phyloP scores from a whole-genome alignment of 306 rosid species.

The Cicer cuneatum region DNA sequence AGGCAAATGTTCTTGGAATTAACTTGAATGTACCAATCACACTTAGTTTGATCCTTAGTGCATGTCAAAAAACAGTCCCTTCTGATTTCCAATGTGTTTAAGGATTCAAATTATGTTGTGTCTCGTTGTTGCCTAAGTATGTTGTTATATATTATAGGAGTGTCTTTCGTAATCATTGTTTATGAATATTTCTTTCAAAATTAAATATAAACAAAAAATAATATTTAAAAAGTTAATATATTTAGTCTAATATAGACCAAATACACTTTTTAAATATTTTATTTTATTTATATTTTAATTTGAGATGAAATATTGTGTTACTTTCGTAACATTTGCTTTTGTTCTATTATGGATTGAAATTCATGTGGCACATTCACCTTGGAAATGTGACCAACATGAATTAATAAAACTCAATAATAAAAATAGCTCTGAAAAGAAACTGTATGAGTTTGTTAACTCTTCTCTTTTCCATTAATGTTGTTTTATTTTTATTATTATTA shows the following conservation, averaged over 20 bases:
- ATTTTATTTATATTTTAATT: no score
- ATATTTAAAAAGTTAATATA: no score
- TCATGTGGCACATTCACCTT: neutral
- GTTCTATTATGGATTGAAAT: neutral
- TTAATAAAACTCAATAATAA: neutral
- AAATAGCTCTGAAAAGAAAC: neutral
- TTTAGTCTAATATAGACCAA: no score
- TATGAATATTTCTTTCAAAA: no score
- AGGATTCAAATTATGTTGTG: neutral
- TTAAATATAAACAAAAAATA: no score
- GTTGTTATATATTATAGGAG: neutral
- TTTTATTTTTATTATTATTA: no score
- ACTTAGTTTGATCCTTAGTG: constrained; percentile 65
- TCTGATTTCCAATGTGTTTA: constrained; percentile 68
- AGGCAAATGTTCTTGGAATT: constrained; percentile 75
- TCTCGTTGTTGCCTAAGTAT: neutral
- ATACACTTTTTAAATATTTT: no score
- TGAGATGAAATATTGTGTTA: neutral
- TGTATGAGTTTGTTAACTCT: neutral
- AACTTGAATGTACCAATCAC: constrained; percentile 71
- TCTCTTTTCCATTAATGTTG: neutral
- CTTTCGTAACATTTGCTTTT: neutral
- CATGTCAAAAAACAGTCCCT: constrained; percentile 82
- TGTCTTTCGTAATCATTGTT: no score
- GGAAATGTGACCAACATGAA: neutral